A percentile compares a stretch with the other conserved stretches of the same genome.
phyloP scores from a whole-genome alignment of 2,329 filamentous ascomycete species.

The Knufia fluminis region DNA sequence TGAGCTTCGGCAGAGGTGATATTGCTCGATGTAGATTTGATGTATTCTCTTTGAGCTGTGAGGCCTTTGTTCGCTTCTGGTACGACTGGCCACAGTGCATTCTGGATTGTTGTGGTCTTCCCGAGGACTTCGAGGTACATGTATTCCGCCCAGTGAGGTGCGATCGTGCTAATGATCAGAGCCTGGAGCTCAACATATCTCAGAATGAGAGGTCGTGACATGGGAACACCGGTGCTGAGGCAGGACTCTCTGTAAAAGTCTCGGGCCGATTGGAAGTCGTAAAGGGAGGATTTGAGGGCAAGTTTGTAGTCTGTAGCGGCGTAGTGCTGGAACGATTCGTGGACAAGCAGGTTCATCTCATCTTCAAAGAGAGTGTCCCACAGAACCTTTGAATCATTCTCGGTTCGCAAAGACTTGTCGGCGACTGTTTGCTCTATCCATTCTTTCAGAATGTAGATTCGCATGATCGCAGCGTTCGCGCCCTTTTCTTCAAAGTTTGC shows the following conservation, averaged over 20 bases:
- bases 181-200: constrained; percentile 82
- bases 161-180: constrained; percentile 70
- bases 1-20: constrained; percentile 76
- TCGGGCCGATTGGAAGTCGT: constrained; percentile 80
- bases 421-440: constrained; percentile 83
- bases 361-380: constrained; percentile 88
- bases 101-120: constrained; percentile 66
- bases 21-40: constrained; percentile 62
- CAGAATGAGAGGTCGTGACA: constrained; percentile 72
- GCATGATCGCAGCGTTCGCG: constrained; percentile 81
- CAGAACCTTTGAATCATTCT: constrained; percentile 57
- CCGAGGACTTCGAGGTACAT: constrained; percentile 87
- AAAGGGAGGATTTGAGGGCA: constrained; percentile 76
- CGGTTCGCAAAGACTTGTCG: constrained; percentile 64
- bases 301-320: constrained; percentile 71
- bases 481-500: constrained; percentile 96
- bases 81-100: constrained; percentile 61
- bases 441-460: constrained; percentile 72
- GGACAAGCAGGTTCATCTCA: constrained; percentile 77
- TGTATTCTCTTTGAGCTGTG: constrained; percentile 72
- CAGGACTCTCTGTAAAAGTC: constrained; percentile 85
- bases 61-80: constrained; percentile 57
- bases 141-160: constrained; percentile 90
- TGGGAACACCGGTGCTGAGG: constrained; percentile 65
- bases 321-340: constrained; percentile 71